A percentile compares a stretch with the other conserved stretches of the same genome.
These are phyloP conservation scores for Neofusicoccum kwambonambiense DNA, from an alignment of 2,329 filamentous ascomycete species.

Conservation along the genomic window DNA sequence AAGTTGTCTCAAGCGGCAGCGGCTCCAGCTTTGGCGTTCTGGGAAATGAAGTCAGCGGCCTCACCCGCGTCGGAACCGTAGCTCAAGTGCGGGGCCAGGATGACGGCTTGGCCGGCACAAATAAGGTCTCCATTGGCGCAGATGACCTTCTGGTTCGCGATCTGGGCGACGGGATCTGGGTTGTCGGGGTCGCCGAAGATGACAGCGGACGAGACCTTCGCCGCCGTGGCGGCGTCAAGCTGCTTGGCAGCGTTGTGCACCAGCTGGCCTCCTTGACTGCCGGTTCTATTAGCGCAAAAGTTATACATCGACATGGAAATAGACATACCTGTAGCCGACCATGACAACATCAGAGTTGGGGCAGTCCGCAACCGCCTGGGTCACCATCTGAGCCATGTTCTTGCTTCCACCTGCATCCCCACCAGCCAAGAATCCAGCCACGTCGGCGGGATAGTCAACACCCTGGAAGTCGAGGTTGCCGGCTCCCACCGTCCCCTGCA, in stretches of 20 bases:
- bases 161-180: conserved; percentile 31
- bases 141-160: conserved; percentile 34
- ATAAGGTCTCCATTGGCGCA: conserved; percentile 37
- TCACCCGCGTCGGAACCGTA: conserved; percentile 32
- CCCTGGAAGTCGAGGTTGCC: conserved; percentile 52
- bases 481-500: conserved; percentile 43
- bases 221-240: not conserved
- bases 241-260: conserved; percentile 45
- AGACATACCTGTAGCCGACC: conserved; percentile 46
- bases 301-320: too few relatives aligned
- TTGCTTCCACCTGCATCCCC: conserved; percentile 42
- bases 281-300: not conserved
- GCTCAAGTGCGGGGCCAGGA: conserved; percentile 35
- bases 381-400: conserved; percentile 45
- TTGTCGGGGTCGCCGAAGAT: conserved; percentile 37
- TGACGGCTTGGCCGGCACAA: conserved; percentile 30
- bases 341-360: conserved; percentile 49
- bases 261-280: conserved; percentile 40
- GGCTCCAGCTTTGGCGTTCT: not conserved
- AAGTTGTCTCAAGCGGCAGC: not conserved
- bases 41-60: conserved; percentile 29
- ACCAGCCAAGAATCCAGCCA: conserved; percentile 46
- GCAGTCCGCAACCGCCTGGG: conserved; percentile 43
- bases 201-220: not conserved
- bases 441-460: conserved; percentile 52